These are phyloP conservation scores for Phycomyces blakesleeanus DNA, from an alignment of 192 early-diverging fungal species.

Conservation along the genomic window DNA sequence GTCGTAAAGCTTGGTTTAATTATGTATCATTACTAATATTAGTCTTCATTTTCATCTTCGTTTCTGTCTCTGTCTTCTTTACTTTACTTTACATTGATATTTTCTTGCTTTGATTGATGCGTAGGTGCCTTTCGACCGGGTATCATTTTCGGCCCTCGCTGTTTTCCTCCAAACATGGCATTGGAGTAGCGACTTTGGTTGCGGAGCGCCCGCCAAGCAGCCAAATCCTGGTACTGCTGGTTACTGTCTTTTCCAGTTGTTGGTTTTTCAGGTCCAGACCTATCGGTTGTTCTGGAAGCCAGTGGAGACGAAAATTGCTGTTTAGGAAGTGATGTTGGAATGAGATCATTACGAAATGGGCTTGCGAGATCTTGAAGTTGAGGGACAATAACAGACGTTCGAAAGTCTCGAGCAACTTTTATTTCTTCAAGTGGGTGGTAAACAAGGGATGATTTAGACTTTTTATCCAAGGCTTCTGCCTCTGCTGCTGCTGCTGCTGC, in stretches of 20 bases:
- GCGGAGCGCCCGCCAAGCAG: constrained; percentile 18
- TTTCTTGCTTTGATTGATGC: no score
- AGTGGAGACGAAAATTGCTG: no score
- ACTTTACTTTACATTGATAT: no score
- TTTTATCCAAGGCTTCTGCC: not conserved
- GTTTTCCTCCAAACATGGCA: constrained; percentile 25
- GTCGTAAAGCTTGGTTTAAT: no score
- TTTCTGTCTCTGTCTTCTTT: no score
- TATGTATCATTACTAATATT: no score
- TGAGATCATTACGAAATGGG: constrained; percentile 1
- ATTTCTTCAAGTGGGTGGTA: constrained; percentile 11
- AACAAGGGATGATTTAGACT: not conserved
- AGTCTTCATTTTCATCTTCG: no score
- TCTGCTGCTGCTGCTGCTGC: not conserved
- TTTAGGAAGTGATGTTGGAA: constrained; percentile 1
- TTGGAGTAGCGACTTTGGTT: constrained; percentile 23
- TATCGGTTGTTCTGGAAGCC: not conserved
- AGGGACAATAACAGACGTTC: constrained; percentile 15
- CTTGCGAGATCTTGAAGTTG: constrained; percentile 1
- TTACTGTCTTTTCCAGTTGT: not conserved
- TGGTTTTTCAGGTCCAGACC: not conserved
- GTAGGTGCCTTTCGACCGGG: no score
- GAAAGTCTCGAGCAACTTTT: constrained; percentile 13
- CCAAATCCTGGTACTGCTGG: constrained; percentile 21
- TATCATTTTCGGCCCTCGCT: not conserved